A percentile compares a stretch with the other conserved stretches of the same genome.
Conservation (phyloP, 495 filamentous ascomycete species). For the Tetracladium setigerum region DNA sequence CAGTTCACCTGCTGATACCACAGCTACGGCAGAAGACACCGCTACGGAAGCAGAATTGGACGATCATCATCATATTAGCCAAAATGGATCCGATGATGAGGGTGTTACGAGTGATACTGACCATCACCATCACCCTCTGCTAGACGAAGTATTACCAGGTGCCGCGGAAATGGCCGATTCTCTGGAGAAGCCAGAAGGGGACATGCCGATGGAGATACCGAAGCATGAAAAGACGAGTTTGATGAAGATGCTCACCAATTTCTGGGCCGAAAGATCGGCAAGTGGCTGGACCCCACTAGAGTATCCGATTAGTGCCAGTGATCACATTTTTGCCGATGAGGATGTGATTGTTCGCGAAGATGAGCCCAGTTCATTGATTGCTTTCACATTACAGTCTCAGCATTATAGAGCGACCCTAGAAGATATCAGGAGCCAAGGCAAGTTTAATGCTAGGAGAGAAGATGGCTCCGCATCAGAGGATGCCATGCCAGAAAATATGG, state of each 20-base stretch:
- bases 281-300: constrained; percentile 94
- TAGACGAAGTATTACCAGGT: constrained; percentile 48
- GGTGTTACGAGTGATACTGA: constrained; percentile 67
- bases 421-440: constrained; percentile 55
- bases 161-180: constrained; percentile 48
- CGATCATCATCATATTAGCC: constrained; percentile 41
- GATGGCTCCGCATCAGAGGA: constrained; percentile 3
- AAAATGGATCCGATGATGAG: constrained; percentile 59
- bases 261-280: constrained; percentile 96
- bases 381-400: constrained; percentile 77
- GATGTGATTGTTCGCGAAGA: constrained; percentile 96
- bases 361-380: constrained; percentile 92
- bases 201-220: constrained; percentile 56
- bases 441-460: constrained; percentile 4
- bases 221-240: constrained; percentile 87
- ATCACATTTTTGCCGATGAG: constrained; percentile 96
- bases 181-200: constrained; percentile 50
- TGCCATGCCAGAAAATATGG: constrained; percentile 7
- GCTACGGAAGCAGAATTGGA: constrained; percentile 42
- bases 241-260: constrained; percentile 90
- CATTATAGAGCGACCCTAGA: constrained; percentile 78
- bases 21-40: constrained; percentile 27
- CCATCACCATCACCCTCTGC: constrained; percentile 40
- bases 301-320: constrained; percentile 78
- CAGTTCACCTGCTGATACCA: constrained; percentile 17